Base-by-base conservation (phyloP, 371 early-diverging fungal species). In the Choanephora cucurbitarum region DNA sequence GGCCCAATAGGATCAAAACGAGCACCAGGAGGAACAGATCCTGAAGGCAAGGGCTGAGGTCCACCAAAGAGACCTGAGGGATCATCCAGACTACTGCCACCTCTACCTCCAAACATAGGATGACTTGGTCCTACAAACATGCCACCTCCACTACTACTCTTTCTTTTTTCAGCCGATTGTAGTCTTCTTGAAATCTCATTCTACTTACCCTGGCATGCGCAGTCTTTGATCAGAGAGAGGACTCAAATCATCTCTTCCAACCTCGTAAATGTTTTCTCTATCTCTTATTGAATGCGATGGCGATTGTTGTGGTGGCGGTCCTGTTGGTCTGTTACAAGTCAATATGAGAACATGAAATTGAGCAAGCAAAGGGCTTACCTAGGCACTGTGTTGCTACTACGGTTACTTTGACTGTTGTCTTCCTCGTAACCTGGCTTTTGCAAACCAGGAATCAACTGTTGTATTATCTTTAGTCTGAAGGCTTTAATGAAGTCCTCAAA, bases 1-100 rank as follows among this genome's bases (percentile, higher is more conserved):
- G 96, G 97, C 8, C 83, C 85, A 57, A 95, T 92, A 0, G 96
- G 97, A 64, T 96, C 96, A 73, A 93, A 96, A 19, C 96, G 82
- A 5, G 97, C 97, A 13, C 95, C 95, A n/a, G 92, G 91, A 3
- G 97, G 97, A 7, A 94, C 94, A 18, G 92, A 82, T 15, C 89
- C 91, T 58, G 85, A 78, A 51, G 84, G 85, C 13, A 81, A 63
- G 0, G 70, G 75, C 34, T 78, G 76, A 21, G 79, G 80, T 17
- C 81, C 81, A 37, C 80, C 81, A 57, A 69, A 77, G 41, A 80
- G 58, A 18, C 72, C 72, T 19, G 61, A 55, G 10, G 69, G 63
- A 56, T 69, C 75, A 9, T 72, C 62, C 18, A 54, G 19, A 10
- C 56, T 47, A 44, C 37, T 50, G 1, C 54, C 44, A n/a, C 61